Evolutionary conservation across 345 rosid species (phyloP), one percentile per base, ranked within the genome.

Genomic region (Eucalyptus virginea): DNA sequence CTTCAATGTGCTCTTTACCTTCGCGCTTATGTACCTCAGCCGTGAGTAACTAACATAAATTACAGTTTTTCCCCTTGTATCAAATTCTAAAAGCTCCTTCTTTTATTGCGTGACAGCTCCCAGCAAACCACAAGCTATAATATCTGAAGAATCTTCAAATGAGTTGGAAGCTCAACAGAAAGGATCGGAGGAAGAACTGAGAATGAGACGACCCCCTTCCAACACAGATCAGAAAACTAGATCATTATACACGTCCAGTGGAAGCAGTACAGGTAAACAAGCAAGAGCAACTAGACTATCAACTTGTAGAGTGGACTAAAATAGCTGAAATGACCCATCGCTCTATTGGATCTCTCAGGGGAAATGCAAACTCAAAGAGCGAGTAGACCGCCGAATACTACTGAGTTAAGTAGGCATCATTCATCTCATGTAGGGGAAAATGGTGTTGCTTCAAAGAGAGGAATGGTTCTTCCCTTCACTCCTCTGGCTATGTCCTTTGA

Each of bases 401-500:
- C 80, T 42, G 91, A 91, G n/a, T 50, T 89, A 42, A 90, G 91
- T 69, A 88, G 92, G 90, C 91, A 91, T 88, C 92, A 88, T 87
- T 90, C 96, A 49, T 47, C 89, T 87, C 91, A 91, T 49, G 94
- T 81, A 51, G 88, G 52, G 56, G 91, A 72, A 51, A 93, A 91
- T 30, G 93, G 91, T 72, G 90, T 91, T 88, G 89, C 92, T 26
- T 90, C 91, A 1, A 96, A 96, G 93, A 93, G 93, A 94, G 99
- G 99, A 91, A 94, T 95, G 97, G 95, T 94, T 92, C 94, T 96
- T 87, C 99, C 98, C 87, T 96, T 96, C 94, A 93, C 95, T 48
- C 97, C 98, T 47, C 94, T 94, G 23, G 94, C 96, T 28, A 96
- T 96, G 99, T 95, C 99, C 11, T 96, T 96, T 30, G 94, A 95